These are phyloP conservation scores for Exophiala aquamarina DNA, from an alignment of 2,329 filamentous ascomycete species.

Conservation along the genomic window DNA sequence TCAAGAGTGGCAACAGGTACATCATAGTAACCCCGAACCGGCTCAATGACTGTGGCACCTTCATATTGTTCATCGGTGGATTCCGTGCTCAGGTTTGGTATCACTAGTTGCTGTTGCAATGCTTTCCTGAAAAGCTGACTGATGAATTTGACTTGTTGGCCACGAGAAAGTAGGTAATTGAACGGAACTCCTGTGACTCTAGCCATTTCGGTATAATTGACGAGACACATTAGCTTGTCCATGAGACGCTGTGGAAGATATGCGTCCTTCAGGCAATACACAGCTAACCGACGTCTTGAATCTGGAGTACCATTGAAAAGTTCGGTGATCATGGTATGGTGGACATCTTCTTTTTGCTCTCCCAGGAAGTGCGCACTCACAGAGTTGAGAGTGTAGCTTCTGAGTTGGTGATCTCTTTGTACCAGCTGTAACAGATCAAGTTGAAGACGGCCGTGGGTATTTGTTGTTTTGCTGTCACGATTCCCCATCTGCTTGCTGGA, in stretches of 20 bases:
- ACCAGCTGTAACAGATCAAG: constrained; percentile 92
- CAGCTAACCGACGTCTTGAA: constrained; percentile 81
- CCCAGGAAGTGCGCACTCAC: constrained; percentile 92
- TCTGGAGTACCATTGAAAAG: constrained; percentile 95
- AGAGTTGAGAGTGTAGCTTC: constrained; percentile 96
- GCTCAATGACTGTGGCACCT: constrained; percentile 97
- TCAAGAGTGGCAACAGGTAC: constrained; percentile 94
- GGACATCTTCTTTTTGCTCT: constrained; percentile 98
- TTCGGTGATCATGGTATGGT: constrained; percentile 99
- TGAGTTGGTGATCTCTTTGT: constrained; percentile 88
- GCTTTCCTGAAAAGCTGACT: constrained; percentile 97
- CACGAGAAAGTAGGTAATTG: constrained; percentile 86
- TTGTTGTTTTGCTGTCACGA: constrained; percentile 89
- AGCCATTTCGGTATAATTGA: constrained; percentile 99
- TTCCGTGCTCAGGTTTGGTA: constrained; percentile 78
- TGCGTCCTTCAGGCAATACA: constrained; percentile 97
- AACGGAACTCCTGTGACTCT: constrained; percentile 98
- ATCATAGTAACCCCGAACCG: constrained; percentile 87
- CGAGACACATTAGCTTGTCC: constrained; percentile 97
- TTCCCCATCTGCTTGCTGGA: constrained; percentile 99
- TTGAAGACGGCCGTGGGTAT: constrained; percentile 90
- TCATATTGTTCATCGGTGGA: constrained; percentile 85
- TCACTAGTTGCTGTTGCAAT: constrained; percentile 86
- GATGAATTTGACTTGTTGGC: constrained; percentile 96
- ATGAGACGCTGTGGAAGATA: constrained; percentile 91